These are phyloP conservation scores for Aspergillus phoenicis DNA, from an alignment of 2,329 filamentous ascomycete species.

Conservation along the genomic window DNA sequence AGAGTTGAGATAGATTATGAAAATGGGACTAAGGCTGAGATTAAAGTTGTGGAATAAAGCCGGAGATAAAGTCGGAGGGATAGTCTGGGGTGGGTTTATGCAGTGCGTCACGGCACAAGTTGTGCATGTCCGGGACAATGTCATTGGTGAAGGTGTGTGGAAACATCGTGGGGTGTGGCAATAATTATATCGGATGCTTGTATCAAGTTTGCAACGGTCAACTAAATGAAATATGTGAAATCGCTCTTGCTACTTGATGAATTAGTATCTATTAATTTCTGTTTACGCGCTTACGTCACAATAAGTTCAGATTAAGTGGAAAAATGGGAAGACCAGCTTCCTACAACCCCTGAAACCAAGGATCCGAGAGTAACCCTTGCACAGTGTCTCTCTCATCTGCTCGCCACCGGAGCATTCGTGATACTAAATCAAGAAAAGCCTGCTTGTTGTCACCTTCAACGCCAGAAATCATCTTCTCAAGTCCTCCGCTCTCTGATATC, in stretches of 20 bases:
- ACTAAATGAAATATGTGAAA: too few species aligned
- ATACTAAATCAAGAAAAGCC: not conserved
- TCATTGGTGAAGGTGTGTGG: not conserved
- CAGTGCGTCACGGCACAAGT: not conserved
- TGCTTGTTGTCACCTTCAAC: not conserved
- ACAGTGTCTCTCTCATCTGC: not conserved
- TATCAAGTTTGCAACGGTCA: too few species aligned
- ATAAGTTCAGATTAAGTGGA: too few species aligned
- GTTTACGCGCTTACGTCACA: too few species aligned
- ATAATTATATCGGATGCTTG: not conserved
- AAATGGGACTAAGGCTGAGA: too few species aligned
- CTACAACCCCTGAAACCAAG: not conserved
- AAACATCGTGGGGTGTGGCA: not conserved
- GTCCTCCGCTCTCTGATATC: not conserved
- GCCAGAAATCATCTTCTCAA: not conserved
- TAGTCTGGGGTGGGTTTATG: not conserved
- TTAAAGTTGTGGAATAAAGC: not conserved
- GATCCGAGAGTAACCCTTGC: not conserved
- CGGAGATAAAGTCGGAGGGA: not conserved
- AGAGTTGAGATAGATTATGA: not conserved
- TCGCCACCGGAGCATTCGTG: not conserved
- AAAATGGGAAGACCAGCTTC: too few species aligned
- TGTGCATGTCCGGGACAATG: not conserved
- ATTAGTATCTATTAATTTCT: too few species aligned
- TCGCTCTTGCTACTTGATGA: too few species aligned